Base-by-base conservation (phyloP, 2,329 filamentous ascomycete genomes). In the Exophiala calicioides region DNA sequence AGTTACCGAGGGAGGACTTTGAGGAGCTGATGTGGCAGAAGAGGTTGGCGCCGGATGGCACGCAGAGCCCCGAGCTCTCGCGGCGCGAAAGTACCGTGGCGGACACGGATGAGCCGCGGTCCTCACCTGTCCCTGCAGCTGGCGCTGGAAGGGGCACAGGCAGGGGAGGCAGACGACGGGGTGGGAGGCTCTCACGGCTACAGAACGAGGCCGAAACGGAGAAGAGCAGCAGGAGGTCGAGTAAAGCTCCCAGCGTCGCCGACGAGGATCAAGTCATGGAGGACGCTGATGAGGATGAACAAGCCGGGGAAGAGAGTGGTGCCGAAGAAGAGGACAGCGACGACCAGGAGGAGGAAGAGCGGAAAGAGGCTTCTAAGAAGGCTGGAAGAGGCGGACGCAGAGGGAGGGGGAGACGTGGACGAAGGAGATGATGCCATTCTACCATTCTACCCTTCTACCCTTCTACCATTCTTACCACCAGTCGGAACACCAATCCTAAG, bases 1-100 rank as follows among this genome's bases (percentile, higher is more conserved):
- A 77, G 20, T 72, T 88, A 3, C 84, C 84, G 0, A 64, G 72
- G 23, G 66, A 70, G 33, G 70, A 73, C 56, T 74, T 71, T 46
- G 68, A 70, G 27, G 66, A 68, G 18, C 60, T 73, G 63, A 76
- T 74, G 71, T 75, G 75, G 56, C 69, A 70, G 38, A 63, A 67
- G 50, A 58, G 73, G 44, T 52, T 75, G 31, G 70, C 70, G 5
- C 65, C 64, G 4, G 55, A 55, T 9, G 51, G 42, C 3, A 47
- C 44, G 16, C 29, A 38, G 3, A 56, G 55, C 39, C 34, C 44
- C n/a, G 44, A 29, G 9, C 13, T 38, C 13, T 71, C 70, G 3
- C 61, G 66, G 47, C 62, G 69, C 47, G 67, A 66, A 19, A 75
- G 72, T 51, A 74, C 69, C 7, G 64, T 71, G 18, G 71, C 68